These are phyloP conservation scores for Sungouiella blattae DNA, from an alignment of 805 yeast genomes.

Conservation along the genomic window DNA sequence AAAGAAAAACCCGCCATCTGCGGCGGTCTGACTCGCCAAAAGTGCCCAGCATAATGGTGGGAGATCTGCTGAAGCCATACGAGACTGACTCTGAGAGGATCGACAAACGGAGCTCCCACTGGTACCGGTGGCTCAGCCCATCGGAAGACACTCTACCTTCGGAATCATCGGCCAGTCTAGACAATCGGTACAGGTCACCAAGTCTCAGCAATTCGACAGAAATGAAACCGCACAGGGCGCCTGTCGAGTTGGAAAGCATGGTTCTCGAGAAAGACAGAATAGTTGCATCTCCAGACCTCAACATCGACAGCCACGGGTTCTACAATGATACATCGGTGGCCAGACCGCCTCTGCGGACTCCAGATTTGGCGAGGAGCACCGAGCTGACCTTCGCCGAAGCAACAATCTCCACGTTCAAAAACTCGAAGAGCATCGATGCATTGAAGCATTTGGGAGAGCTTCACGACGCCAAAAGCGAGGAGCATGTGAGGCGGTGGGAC, in stretches of 20 bases:
- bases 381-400: background rate
- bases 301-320: constrained; percentile 51
- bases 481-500: constrained; percentile 44
- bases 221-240: constrained; percentile 18
- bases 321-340: constrained; percentile 21
- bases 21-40: background rate
- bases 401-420: background rate
- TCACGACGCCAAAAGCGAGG: constrained; percentile 42
- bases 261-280: background rate
- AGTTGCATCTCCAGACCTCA: constrained; percentile 17
- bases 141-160: constrained; percentile 4
- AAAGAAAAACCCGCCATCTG: background rate
- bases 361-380: background rate
- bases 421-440: constrained; percentile 17
- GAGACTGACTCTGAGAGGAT: no score
- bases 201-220: background rate
- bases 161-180: background rate
- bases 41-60: no score
- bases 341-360: background rate
- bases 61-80: no score
- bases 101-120: constrained; percentile 1
- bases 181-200: background rate
- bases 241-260: constrained; percentile 43
- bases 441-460: constrained; percentile 38
- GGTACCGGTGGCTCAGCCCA: constrained; percentile 10